A percentile compares a stretch with the other conserved stretches of the same genome.
Conservation (phyloP, 2,329 filamentous ascomycete species). For the Dactylellina cionopaga region DNA sequence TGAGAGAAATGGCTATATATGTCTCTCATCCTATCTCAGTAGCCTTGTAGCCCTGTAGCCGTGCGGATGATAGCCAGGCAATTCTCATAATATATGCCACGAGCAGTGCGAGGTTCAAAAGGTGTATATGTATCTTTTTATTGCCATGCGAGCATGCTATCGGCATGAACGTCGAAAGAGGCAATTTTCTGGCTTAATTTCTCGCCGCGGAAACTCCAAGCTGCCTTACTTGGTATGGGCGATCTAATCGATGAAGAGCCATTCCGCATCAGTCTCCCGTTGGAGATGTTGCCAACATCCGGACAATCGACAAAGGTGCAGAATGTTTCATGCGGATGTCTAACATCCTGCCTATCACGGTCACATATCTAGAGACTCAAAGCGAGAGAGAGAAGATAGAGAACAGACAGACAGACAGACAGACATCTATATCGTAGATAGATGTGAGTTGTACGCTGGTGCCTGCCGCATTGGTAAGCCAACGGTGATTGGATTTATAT, state of each 20-base stretch:
- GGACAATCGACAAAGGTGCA: constrained; percentile 30
- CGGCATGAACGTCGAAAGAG: constrained; percentile 12
- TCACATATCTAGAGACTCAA: constrained; percentile 9
- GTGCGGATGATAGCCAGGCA: neutral
- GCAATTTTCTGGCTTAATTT: constrained; percentile 25
- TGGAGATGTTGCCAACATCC: neutral
- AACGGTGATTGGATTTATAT: too few relatives aligned
- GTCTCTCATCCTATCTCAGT: constrained; percentile 1
- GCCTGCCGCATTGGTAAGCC: too few relatives aligned
- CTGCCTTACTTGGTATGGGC: constrained; percentile 36
- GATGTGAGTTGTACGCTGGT: too few relatives aligned
- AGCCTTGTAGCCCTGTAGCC: too few relatives aligned
- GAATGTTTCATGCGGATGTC: constrained; percentile 45
- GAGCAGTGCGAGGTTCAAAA: too few relatives aligned
- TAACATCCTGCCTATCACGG: constrained; percentile 43
- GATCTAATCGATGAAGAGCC: constrained; percentile 17
- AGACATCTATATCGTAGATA: too few relatives aligned
- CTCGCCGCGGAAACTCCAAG: constrained; percentile 33
- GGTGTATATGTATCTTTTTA: neutral
- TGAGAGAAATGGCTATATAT: constrained; percentile 32
- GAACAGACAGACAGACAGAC: too few relatives aligned
- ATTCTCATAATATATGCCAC: too few relatives aligned
- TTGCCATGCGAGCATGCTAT: constrained; percentile 6
- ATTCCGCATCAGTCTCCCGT: constrained; percentile 15
- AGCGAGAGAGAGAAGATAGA: too few relatives aligned